phyloP scores from a whole-genome alignment of 176 grass and related monocot species.

The Avena insularis region DNA sequence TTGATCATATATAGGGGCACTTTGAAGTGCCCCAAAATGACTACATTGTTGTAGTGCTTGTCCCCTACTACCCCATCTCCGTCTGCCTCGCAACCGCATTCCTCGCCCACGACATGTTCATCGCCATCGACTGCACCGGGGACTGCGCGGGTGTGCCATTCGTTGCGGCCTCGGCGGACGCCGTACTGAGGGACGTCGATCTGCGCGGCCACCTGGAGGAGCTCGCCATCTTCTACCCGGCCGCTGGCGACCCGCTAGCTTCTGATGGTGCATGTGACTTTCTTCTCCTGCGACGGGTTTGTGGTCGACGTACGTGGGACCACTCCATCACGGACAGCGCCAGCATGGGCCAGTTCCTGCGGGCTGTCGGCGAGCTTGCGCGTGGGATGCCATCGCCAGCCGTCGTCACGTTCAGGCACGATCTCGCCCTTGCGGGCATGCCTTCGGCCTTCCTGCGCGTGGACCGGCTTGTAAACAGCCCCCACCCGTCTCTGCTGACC shows the following conservation, averaged over 20 bases:
- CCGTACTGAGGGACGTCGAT: not conserved
- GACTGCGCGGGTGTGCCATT: not conserved
- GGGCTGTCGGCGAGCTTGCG: not conserved
- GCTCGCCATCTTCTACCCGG: not conserved
- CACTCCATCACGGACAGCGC: not conserved
- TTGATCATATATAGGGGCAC: too few species aligned
- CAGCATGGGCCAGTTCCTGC: not conserved
- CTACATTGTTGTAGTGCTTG: not conserved
- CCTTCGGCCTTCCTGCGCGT: not conserved
- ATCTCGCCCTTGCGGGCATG: too few species aligned
- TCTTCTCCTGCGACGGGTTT: not conserved
- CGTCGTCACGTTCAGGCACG: not conserved
- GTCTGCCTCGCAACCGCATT: not conserved
- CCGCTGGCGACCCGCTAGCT: not conserved
- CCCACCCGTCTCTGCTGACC: not conserved
- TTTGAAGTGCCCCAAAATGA: too few species aligned
- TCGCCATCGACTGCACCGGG: not conserved
- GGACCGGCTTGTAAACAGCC: not conserved
- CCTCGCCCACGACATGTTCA: not conserved
- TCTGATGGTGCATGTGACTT: not conserved
- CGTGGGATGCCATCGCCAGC: not conserved
- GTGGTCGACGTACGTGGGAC: not conserved
- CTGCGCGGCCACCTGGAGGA: not conserved
- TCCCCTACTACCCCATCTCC: not conserved
- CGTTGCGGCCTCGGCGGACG: not conserved